phyloP scores from a whole-genome alignment of 257 asterid species.

The Salvia miltiorrhiza region DNA sequence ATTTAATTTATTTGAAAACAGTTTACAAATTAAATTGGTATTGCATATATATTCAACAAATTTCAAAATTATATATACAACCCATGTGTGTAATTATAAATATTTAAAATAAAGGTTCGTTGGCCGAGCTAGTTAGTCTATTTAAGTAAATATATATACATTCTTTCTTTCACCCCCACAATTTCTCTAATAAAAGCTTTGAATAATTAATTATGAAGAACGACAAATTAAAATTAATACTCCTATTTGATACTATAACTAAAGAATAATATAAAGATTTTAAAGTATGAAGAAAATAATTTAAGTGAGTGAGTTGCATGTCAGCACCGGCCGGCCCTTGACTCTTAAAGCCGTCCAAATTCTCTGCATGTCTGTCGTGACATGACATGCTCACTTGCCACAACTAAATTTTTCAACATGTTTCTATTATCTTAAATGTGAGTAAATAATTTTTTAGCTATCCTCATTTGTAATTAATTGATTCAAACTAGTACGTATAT shows the following conservation, averaged over 20 bases:
- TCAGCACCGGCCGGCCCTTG: slow-evolving; percentile 33
- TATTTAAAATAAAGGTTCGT: too few species aligned
- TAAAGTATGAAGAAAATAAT: background rate
- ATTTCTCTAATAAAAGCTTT: background rate
- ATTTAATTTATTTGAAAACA: too few species aligned
- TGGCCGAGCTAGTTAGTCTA: background rate
- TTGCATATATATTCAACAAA: too few species aligned
- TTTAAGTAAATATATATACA: background rate
- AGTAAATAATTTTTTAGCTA: too few species aligned
- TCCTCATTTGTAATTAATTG: too few species aligned
- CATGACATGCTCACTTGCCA: background rate
- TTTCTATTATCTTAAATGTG: background rate
- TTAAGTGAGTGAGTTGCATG: background rate
- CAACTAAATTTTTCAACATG: background rate
- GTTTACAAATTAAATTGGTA: too few species aligned
- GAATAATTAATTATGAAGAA: too few species aligned
- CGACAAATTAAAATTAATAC: too few species aligned
- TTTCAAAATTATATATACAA: too few species aligned
- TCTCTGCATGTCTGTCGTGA: background rate
- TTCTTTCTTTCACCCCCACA: background rate
- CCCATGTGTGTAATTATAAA: too few species aligned
- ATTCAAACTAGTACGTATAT: too few species aligned
- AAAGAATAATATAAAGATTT: background rate
- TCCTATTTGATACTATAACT: too few species aligned
- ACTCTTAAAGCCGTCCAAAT: slow-evolving; percentile 26